Evolutionary conservation across 2,329 filamentous ascomycete genomes (phyloP), one percentile per base, ranked within the genome.

Genomic region (Cercospora sp.): DNA sequence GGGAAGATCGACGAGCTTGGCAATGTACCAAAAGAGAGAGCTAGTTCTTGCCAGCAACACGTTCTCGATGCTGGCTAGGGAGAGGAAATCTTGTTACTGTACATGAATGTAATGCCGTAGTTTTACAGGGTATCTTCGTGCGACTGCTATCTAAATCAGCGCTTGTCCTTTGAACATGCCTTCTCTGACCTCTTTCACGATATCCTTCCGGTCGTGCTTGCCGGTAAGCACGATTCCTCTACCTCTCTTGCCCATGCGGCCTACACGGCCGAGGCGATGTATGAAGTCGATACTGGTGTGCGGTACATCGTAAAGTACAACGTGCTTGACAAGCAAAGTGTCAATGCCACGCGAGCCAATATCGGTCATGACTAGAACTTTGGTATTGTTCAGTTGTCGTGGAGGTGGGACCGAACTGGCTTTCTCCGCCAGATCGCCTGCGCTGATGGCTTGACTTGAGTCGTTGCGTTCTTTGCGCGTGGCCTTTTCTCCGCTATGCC

Each of bases 211-310:
- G 79, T 98, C 95, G 70, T 93, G 87, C 79, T 91, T 94, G 69
- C 94, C 94, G 1, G 97, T 92, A 39, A 99, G 83, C 30, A 98
- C 94, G 71, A 98, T 89, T 20, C 93, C 95, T 65, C 94, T 86
- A 16, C 95, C 95, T 78, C 95, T 87, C 69, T 93, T 87, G 2
- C 93, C 93, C 93, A 98, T 98, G 36, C 95, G 87, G 0, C 95
- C 95, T 1, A 95, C 93, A 66, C 95, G 87, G 16, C 95, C 95
- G 4, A 98, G 87, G 16, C 96, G 90, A 80, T 99, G 96, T 76
- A 99, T 97, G 76, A 99, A 99, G 80, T 99, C 96, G 68, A 99
- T 96, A 0, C 93, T 96, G 0, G 92, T 96, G 77, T 98, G 94
- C 4, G 95, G 95, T n/a, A 99, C 94, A 78, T 99, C 93, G 79